Percentiles rank a stretch among this genome's conserved stretches.
Conservation (phyloP, 257 asterid genomes). For the Solanum chilense region DNA sequence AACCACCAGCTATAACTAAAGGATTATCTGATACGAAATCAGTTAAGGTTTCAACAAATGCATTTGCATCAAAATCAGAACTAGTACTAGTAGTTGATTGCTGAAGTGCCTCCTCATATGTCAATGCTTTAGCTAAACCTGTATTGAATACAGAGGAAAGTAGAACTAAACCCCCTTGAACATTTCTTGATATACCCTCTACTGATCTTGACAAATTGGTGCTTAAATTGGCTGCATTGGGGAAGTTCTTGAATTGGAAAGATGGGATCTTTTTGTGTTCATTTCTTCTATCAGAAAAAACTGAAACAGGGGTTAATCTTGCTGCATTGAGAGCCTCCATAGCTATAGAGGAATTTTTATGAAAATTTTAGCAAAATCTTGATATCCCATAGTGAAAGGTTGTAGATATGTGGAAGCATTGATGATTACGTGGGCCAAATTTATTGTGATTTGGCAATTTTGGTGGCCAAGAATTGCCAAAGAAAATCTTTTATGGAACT, state of each 20-base stretch:
- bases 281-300: constrained; percentile 55
- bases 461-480: neutral
- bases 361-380: neutral
- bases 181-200: constrained; percentile 22
- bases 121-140: constrained; percentile 53
- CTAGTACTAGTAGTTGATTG: constrained; percentile 26
- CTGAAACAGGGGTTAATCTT: constrained; percentile 63
- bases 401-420: neutral
- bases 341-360: neutral
- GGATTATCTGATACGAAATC: constrained; percentile 52
- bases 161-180: constrained; percentile 39
- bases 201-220: neutral
- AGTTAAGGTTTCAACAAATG: constrained; percentile 31
- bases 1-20: constrained; percentile 44
- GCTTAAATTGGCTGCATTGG: neutral
- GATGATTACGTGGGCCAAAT: neutral
- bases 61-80: constrained; percentile 38
- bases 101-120: constrained; percentile 73
- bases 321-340: constrained; percentile 87
- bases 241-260: constrained; percentile 28
- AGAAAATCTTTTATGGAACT: neutral
- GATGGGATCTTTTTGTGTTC: constrained; percentile 32
- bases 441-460: neutral
- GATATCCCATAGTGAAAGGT: neutral
- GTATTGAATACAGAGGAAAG: constrained; percentile 46